A percentile compares a stretch with the other conserved stretches of the same genome.
phyloP scores from a whole-genome alignment of 352 stramenopile genomes.

The Globisporangium cystogenes region DNA sequence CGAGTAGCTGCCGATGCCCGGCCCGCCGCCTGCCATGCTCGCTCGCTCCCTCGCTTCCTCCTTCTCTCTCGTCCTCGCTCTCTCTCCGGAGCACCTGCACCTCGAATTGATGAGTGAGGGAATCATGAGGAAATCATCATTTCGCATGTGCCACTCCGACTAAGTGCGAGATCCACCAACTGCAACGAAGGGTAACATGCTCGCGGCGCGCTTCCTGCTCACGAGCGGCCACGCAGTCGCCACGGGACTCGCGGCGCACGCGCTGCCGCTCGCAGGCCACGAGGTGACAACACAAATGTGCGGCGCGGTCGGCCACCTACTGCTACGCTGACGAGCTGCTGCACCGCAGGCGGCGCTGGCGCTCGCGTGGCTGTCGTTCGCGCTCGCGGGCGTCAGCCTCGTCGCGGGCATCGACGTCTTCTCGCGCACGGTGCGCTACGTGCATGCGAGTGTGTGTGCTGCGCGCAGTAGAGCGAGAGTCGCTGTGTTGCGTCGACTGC shows the following conservation, averaged over 20 bases:
- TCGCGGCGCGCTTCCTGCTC: constrained; percentile 50
- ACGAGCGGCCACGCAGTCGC: constrained; percentile 52
- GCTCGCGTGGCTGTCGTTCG: constrained; percentile 37
- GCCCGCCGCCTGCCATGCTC: constrained; percentile 45
- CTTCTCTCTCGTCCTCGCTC: too few relatives aligned
- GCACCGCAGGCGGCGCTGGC: constrained; percentile 18
- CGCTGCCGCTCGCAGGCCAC: constrained; percentile 1
- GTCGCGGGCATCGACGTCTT: constrained; percentile 48
- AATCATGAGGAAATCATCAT: background rate
- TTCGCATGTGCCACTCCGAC: too few relatives aligned
- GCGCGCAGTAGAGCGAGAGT: too few relatives aligned
- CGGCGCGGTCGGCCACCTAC: background rate
- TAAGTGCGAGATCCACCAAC: constrained; percentile 9
- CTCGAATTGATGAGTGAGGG: too few relatives aligned
- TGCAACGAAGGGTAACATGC: too few relatives aligned
- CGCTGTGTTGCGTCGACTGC: background rate
- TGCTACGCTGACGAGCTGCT: background rate
- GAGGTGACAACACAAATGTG: constrained; percentile 5
- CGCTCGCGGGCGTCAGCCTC: constrained; percentile 26
- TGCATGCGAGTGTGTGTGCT: background rate
- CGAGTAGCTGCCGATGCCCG: constrained; percentile 68
- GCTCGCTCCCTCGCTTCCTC: background rate
- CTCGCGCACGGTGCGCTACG: constrained; percentile 33
- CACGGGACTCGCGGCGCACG: constrained; percentile 28
- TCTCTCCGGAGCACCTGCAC: too few relatives aligned